Evolutionary conservation across 371 early-diverging fungal species (phyloP), one percentile per base, ranked within the genome.

Genomic region (Apophysomyces sp.): DNA sequence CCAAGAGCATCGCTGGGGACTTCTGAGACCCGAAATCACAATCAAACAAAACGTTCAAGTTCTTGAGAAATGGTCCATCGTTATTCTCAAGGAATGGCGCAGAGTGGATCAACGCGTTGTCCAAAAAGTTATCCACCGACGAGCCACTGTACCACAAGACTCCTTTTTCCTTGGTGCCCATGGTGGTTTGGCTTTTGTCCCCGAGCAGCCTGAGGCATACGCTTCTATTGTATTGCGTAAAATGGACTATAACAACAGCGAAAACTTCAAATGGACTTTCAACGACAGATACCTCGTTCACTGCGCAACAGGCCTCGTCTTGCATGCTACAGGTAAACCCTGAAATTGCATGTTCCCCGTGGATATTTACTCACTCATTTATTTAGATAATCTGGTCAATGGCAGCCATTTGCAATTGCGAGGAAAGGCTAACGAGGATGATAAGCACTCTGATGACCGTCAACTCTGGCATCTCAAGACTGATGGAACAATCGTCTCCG

Each of bases 231-330:
- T 30, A 7, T 29, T 65, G 29, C 44, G 49, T 11, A 58, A 57
- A 21, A 27, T 69, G 26, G 61, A 66, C 30, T 44, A 18, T 21
- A 52, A 56, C 39, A 62, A 65, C 27, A 30, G 36, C 29, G 61
- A 64, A 34, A 4, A 39, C 9, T 79, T 74, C 65, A 69, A 67
- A 36, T 83, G 85, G 85, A 69, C 73, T 13, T 78, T 69, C 60
- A 57, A 72, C 15, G 65, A 74, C 55, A 76, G 80, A 41, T 75
- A 76, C 57, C 71, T 85, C 29, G 72, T 81, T 36, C 83, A 85
- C 59, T 73, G 72, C 54, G 63, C 69, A 40, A 74, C 81, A 27
- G 76, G 74, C 44, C 68, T 71, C 24, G 69, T 77, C 15, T 55
- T 75, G 60, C 70, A 70, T 51, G 63, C 65, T 56, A 44, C 65